Conservation (phyloP, 1,284 basidiomycete genomes). For the Fistulinella cinereoalba region DNA sequence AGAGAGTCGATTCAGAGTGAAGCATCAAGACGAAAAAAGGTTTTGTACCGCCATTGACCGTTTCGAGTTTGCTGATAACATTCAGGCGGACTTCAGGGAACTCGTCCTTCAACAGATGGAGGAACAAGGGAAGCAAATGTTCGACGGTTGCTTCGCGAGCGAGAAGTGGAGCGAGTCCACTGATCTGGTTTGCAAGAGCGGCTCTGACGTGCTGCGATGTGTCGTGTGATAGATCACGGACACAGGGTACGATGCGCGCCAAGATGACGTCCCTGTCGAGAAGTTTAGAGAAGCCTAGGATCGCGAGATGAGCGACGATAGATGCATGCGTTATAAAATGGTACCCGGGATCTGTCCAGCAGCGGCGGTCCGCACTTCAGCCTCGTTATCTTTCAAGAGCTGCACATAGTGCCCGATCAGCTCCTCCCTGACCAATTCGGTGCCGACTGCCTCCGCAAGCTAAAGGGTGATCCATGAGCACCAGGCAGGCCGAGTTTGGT, state of each 20-base stretch:
- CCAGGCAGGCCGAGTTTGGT: not conserved
- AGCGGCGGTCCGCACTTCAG: conserved; percentile 96
- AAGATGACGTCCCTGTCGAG: conserved; percentile 95
- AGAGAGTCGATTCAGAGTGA: conserved; percentile 13
- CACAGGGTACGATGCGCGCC: conserved; percentile 92
- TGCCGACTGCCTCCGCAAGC: conserved; percentile 91
- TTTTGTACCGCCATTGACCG: conserved; percentile 83
- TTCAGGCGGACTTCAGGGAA: conserved; percentile 98
- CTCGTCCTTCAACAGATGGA: conserved; percentile 97
- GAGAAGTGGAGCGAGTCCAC: conserved; percentile 93
- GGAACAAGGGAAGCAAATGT: conserved; percentile 94
- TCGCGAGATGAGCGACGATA: conserved; percentile 7
- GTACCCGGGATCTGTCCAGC: conserved; percentile 94
- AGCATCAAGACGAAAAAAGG: not conserved
- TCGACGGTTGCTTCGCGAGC: conserved; percentile 96
- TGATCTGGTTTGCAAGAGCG: conserved; percentile 94
- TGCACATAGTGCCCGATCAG: conserved; percentile 92
- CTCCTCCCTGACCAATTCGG: conserved; percentile 92
- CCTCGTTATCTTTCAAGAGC: conserved; percentile 97
- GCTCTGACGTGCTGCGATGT: conserved; percentile 96
- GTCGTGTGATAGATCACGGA: conserved; percentile 92
- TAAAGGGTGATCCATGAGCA: conserved; percentile 30
- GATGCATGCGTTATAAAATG: conserved; percentile 16
- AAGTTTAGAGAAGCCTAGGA: conserved; percentile 92
- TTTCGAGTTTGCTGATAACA: conserved; percentile 98